These are phyloP conservation scores for Alternaria tenuissima DNA, from an alignment of 2,329 filamentous ascomycete species.

Conservation along the genomic window DNA sequence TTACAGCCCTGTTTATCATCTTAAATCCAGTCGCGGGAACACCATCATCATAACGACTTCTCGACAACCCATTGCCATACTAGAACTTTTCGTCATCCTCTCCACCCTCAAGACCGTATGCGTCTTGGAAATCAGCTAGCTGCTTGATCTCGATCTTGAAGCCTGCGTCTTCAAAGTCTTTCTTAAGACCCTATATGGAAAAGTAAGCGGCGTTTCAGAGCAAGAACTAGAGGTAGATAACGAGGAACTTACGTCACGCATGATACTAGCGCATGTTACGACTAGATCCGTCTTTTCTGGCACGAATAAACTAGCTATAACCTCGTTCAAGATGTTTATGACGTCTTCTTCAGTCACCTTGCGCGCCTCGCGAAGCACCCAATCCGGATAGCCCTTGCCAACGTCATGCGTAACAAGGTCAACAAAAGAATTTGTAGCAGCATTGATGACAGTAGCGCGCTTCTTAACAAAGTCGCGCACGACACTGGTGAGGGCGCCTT, in stretches of 20 bases:
- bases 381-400: conserved; percentile 77
- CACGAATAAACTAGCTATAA: conserved; percentile 81
- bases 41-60: too few relatives aligned
- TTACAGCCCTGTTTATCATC: too few relatives aligned
- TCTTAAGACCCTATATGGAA: conserved; percentile 71
- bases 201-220: background rate
- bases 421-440: conserved; percentile 84
- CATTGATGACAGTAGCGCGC: conserved; percentile 82
- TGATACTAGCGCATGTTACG: conserved; percentile 84
- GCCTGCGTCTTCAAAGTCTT: conserved; percentile 75
- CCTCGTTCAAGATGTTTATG: conserved; percentile 73
- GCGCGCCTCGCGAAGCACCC: conserved; percentile 78
- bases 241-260: conserved; percentile 75
- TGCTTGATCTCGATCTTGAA: conserved; percentile 80
- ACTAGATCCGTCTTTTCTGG: conserved; percentile 84
- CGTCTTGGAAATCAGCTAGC: conserved; percentile 83
- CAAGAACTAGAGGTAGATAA: background rate
- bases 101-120: conserved; percentile 78
- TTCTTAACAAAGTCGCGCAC: conserved; percentile 88
- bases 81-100: conserved; percentile 59
- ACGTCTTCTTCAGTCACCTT: conserved; percentile 80
- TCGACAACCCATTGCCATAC: too few relatives aligned
- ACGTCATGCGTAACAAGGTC: conserved; percentile 80
- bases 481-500: conserved; percentile 89
- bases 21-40: too few relatives aligned